These are phyloP conservation scores for Hirsutella minnesotensis DNA, from an alignment of 2,329 filamentous ascomycete genomes.

Conservation along the genomic window DNA sequence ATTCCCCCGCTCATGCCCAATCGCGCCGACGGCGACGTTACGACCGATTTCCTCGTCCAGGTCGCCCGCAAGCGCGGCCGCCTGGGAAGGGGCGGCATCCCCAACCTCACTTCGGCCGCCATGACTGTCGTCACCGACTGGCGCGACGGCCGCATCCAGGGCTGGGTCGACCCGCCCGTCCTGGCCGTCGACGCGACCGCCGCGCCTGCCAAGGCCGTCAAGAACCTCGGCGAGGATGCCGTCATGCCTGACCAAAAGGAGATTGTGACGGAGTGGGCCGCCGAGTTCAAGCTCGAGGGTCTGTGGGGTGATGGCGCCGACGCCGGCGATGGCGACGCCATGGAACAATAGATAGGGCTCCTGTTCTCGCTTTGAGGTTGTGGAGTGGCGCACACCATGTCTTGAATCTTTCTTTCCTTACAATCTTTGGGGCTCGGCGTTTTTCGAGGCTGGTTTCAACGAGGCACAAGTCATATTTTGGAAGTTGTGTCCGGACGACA, in stretches of 20 bases:
- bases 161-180: slow-evolving; percentile 72
- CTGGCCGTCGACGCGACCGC: slow-evolving; percentile 46
- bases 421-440: slow-evolving; percentile 10
- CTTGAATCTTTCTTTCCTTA: too few relatives aligned
- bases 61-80: slow-evolving; percentile 88
- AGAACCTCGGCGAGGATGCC: slow-evolving; percentile 29
- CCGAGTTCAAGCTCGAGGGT: slow-evolving; percentile 90
- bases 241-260: slow-evolving; percentile 59
- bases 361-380: too few relatives aligned
- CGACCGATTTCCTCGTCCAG: slow-evolving; percentile 86
- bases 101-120: slow-evolving; percentile 77
- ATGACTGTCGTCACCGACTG: slow-evolving; percentile 95
- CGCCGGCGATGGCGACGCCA: slow-evolving; percentile 26
- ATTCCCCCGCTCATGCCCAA: slow-evolving; percentile 64
- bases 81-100: slow-evolving; percentile 78
- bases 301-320: slow-evolving; percentile 61
- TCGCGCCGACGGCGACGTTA: slow-evolving; percentile 59
- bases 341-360: slow-evolving; percentile 44
- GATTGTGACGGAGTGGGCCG: slow-evolving; percentile 85
- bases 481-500: too few relatives aligned
- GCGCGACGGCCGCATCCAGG: slow-evolving; percentile 88
- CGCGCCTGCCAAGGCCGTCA: slow-evolving; percentile 13
- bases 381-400: too few relatives aligned
- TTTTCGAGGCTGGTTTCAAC: slow-evolving; percentile 17
- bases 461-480: slow-evolving; percentile 3